Conservation (phyloP, 2,329 filamentous ascomycete species). For the Pestalotiopsis sp. region DNA sequence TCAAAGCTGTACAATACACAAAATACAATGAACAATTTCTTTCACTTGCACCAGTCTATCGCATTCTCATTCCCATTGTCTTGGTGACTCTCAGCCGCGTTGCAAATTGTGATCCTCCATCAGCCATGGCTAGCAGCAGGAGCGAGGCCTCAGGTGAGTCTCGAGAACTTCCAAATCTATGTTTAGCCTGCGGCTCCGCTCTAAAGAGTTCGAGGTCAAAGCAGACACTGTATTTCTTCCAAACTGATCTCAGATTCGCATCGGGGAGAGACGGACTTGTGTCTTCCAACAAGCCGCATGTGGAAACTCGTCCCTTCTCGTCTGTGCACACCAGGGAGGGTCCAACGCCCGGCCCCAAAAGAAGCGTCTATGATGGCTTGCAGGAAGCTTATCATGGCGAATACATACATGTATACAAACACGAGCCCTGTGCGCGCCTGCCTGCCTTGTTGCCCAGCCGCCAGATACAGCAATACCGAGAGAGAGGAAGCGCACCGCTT, state of each 20-base stretch:
- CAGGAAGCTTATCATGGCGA: not conserved
- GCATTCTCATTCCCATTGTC: not conserved
- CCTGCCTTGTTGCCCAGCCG: not conserved
- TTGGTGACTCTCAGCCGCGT: not conserved
- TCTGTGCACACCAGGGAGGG: not conserved
- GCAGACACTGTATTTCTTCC: not conserved
- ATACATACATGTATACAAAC: not conserved
- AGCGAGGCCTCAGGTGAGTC: not conserved
- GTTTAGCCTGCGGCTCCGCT: not conserved
- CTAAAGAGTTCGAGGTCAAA: not conserved
- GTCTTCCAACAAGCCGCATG: not conserved
- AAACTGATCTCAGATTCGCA: not conserved
- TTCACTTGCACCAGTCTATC: not conserved
- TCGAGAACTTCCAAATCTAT: not conserved
- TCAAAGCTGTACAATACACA: not conserved
- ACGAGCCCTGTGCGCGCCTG: not conserved
- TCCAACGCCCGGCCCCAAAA: not conserved
- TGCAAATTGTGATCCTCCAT: not conserved
- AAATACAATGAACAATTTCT: not conserved
- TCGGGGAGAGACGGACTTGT: not conserved
- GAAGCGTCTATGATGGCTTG: not conserved
- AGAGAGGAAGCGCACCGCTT: not conserved
- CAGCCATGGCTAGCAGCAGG: not conserved
- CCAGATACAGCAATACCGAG: not conserved
- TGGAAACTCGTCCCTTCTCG: not conserved